Evolutionary conservation across 805 yeast genomes (phyloP).

Genomic region (Wickerhamiella hasegawae): DNA sequence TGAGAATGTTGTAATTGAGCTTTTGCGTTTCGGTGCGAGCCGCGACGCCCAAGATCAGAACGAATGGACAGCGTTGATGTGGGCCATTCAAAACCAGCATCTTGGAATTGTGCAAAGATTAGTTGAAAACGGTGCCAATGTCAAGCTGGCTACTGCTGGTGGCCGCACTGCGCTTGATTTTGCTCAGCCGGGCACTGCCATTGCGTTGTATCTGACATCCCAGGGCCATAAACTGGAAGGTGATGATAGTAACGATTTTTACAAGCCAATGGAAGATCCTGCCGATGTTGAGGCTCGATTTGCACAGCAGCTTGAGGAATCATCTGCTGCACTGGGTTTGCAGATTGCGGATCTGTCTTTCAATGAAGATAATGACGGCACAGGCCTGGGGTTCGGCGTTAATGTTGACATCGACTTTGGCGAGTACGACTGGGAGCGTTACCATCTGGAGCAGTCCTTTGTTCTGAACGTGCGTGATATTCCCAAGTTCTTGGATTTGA

Average conservation of each 20-base stretch:
- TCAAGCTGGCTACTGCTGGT: slow-evolving; percentile 28
- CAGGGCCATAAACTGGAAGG: slow-evolving; percentile 12
- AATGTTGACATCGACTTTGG: slow-evolving; percentile 3
- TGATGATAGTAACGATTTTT: slow-evolving; percentile 8
- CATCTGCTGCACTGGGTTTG: slow-evolving; percentile 13
- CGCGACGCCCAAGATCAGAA: slow-evolving; percentile 23
- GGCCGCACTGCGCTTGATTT: slow-evolving; percentile 39
- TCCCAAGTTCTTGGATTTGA: slow-evolving; percentile 24
- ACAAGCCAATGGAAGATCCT: slow-evolving; percentile 12
- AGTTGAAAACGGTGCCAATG: slow-evolving; percentile 33
- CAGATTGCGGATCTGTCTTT: slow-evolving; percentile 3
- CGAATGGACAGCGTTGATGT: slow-evolving; percentile 49
- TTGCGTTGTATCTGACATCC: slow-evolving; percentile 39
- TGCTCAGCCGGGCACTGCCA: slow-evolving; percentile 37
- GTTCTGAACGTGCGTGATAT: slow-evolving; percentile 23
- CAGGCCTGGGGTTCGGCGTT: neutral
- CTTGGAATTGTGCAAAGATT: slow-evolving; percentile 38
- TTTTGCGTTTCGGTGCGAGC: slow-evolving; percentile 23
- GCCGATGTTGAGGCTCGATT: slow-evolving; percentile 12
- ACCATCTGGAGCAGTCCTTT: slow-evolving; percentile 26
- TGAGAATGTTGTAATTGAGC: slow-evolving; percentile 20
- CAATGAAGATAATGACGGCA: slow-evolving; percentile 1
- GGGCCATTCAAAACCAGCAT: slow-evolving; percentile 61
- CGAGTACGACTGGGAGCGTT: slow-evolving; percentile 27
- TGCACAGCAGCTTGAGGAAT: slow-evolving; percentile 10